Evolutionary conservation across 345 rosid species (phyloP).

Genomic region (Eucalyptus rudis): DNA sequence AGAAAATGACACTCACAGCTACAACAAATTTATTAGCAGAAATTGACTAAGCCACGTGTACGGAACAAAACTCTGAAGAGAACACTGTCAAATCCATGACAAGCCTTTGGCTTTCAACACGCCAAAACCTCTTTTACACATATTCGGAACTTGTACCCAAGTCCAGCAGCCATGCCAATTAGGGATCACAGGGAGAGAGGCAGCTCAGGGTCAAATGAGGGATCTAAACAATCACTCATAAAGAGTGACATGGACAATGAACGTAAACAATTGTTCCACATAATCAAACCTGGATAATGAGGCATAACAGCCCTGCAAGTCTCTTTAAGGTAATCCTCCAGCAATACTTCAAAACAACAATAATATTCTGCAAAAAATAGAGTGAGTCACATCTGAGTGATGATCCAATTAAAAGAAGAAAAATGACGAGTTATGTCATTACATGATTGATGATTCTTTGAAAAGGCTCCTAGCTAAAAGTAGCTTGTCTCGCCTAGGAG

Average conservation of each 20-base stretch:
- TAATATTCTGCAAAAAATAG: constrained; percentile 54
- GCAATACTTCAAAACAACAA: constrained; percentile 85
- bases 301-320: neutral
- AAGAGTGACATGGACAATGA: neutral
- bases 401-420: neutral
- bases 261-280: neutral
- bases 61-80: neutral
- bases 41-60: neutral
- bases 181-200: neutral
- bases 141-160: neutral
- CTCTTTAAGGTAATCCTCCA: constrained; percentile 32
- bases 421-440: neutral
- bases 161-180: neutral
- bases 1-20: neutral
- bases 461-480: too few relatives aligned
- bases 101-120: neutral
- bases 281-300: neutral
- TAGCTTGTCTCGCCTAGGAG: too few relatives aligned
- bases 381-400: neutral
- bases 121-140: neutral
- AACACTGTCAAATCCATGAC: neutral
- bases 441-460: constrained; percentile 79
- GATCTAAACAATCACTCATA: neutral
- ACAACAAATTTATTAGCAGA: neutral
- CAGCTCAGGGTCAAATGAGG: neutral